Conservation (phyloP, 2,329 filamentous ascomycete species). For the Aphanocladium album region DNA sequence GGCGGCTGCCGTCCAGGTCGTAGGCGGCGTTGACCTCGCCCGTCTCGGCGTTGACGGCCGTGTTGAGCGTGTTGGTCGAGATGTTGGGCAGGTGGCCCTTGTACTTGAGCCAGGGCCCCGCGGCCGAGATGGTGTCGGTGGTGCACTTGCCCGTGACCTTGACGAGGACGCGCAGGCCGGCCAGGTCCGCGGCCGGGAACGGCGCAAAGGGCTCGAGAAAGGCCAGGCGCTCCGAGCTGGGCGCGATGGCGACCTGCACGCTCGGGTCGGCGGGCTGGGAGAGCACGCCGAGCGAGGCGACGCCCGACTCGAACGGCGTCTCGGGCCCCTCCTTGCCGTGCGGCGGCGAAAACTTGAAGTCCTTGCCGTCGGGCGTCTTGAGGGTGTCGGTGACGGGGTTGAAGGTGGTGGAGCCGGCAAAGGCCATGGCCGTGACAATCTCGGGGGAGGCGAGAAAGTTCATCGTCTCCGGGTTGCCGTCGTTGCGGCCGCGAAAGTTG, state of each 20-base stretch:
- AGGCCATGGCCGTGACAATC: conserved; percentile 93
- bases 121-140: conserved; percentile 96
- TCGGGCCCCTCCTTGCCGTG: conserved; percentile 61
- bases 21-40: conserved; percentile 90
- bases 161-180: conserved; percentile 78
- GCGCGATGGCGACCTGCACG: conserved; percentile 71
- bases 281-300: conserved; percentile 67
- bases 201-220: conserved; percentile 83
- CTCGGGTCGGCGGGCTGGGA: conserved; percentile 66
- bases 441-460: conserved; percentile 98
- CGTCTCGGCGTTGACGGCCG: conserved; percentile 86
- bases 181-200: conserved; percentile 73
- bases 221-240: conserved; percentile 84
- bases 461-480: conserved; percentile 95
- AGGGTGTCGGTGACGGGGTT: conserved; percentile 90
- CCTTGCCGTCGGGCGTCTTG: conserved; percentile 69
- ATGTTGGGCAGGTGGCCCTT: conserved; percentile 99
- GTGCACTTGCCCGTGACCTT: conserved; percentile 98
- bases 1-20: conserved; percentile 69
- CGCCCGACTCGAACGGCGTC: conserved; percentile 70
- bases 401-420: conserved; percentile 88
- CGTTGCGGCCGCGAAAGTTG: conserved; percentile 95
- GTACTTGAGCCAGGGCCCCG: conserved; percentile 97
- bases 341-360: conserved; percentile 81
- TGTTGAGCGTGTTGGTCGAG: conserved; percentile 93